Evolutionary conservation across 352 stramenopile species (phyloP), one percentile per base, ranked within the genome.

Genomic region (Phytopythium helicoides): DNA sequence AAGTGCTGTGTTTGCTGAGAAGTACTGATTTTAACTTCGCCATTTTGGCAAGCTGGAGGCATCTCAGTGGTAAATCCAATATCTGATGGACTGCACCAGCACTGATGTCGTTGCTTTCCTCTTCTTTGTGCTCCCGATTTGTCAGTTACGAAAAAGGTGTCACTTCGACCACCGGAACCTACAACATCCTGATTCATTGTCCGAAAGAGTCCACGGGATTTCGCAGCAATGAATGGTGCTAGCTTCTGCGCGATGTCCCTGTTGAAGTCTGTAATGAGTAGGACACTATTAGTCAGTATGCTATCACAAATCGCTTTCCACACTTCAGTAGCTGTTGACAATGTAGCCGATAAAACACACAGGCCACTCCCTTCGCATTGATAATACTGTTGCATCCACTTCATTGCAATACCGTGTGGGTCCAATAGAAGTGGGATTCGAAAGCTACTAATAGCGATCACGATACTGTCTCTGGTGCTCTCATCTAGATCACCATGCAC

Each of bases 401-500:
- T 55, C 3, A 46, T 65, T 14, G 74, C 78, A 22, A 90, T 59
- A 6, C 62, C 53, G n/a, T 79, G 60, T 7, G 80, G 80, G 50
- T 93, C 80, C 18, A 93, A 66, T 1, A 93, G 14, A 0, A 89
- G 31, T 5, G 82, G 80, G 4, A 76, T 62, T 6, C 64, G 62
- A 45, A 79, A 87, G 40, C 64, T 75, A 6, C 68, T 52, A 0
- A 74, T 52, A 0, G 56, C 37, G 3, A 82, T 69, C 0, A 87
- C 66, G 3, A 63, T 70, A 39, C 70, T 91, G 31, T 89, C 76
- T 1, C 77, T 12, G 6, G 62, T 49, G 8, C 50, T 53, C 3
- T 60, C 14, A 37, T 93, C 80, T 21, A 68, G 63, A 1, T 31
- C 9, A 18, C 14, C 3, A 1, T 68, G 56, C 0, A 91, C 16